A percentile compares a stretch with the other conserved stretches of the same genome.
Conservation (phyloP, 768 basidiomycete genomes). For the Clitopilus hobsonii region DNA sequence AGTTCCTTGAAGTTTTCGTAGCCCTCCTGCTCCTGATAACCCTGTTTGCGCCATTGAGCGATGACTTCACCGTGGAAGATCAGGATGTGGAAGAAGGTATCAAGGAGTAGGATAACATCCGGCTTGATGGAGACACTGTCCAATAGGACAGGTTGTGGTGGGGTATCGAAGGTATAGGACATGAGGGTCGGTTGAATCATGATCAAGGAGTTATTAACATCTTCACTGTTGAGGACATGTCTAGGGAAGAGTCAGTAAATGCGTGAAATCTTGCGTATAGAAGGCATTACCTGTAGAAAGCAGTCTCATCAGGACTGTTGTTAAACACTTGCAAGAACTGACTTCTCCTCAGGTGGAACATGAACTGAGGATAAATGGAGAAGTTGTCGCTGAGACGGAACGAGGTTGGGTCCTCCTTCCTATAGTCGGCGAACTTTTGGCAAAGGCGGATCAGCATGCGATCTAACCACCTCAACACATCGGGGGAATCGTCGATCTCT, state of each 20-base stretch:
- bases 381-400: conserved; percentile 95
- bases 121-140: conserved; percentile 98
- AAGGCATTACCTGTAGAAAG: conserved; percentile 82
- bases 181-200: conserved; percentile 99
- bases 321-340: conserved; percentile 99
- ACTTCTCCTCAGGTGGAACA: conserved; percentile 97
- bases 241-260: conserved; percentile 31
- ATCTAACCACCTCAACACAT: conserved; percentile 96
- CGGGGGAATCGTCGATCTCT: conserved; percentile 96
- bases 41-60: conserved; percentile 96
- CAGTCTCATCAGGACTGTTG: conserved; percentile 99
- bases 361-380: conserved; percentile 99
- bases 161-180: conserved; percentile 93
- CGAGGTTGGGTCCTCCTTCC: conserved; percentile 94
- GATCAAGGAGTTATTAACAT: conserved; percentile 98
- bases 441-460: conserved; percentile 97
- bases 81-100: conserved; percentile 99
- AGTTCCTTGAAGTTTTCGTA: conserved; percentile 98
- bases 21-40: conserved; percentile 97
- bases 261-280: conserved; percentile 5
- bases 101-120: conserved; percentile 92
- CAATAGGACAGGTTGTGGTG: conserved; percentile 89
- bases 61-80: conserved; percentile 99
- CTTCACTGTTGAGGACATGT: conserved; percentile 93
- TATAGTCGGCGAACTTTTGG: conserved; percentile 98